Conservation (phyloP, 192 early-diverging fungal genomes). For the Umbelopsis ramanniana region DNA sequence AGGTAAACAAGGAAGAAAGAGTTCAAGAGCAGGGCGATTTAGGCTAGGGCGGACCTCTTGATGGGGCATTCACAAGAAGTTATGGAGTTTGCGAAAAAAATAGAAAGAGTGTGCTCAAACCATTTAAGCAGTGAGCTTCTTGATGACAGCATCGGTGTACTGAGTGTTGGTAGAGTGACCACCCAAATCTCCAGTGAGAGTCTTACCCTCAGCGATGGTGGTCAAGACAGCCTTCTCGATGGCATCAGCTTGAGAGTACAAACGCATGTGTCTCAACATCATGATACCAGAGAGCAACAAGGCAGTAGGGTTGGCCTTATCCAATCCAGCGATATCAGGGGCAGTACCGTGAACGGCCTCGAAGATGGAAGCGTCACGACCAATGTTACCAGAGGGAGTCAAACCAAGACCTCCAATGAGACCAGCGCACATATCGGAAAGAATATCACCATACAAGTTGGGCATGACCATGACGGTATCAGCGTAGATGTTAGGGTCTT, state of each 20-base stretch:
- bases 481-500: conserved; percentile 88
- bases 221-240: conserved; percentile 92
- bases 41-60: too few species aligned
- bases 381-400: conserved; percentile 99
- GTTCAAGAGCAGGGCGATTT: too few species aligned
- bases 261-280: conserved; percentile 98
- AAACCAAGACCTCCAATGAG: conserved; percentile 98
- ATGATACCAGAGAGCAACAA: conserved; percentile 93
- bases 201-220: conserved; percentile 93
- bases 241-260: conserved; percentile 76
- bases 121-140: conserved; percentile 8
- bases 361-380: conserved; percentile 96
- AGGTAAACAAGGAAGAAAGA: too few species aligned
- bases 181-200: conserved; percentile 90
- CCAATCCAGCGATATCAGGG: conserved; percentile 93
- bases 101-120: too few species aligned
- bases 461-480: conserved; percentile 99
- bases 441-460: conserved; percentile 99
- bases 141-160: conserved; percentile 88
- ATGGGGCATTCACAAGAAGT: too few species aligned
- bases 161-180: conserved; percentile 81
- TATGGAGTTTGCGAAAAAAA: too few species aligned
- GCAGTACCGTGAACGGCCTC: conserved; percentile 96
- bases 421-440: conserved; percentile 97
- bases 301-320: conserved; percentile 95